Evolutionary conservation across 805 yeast species (phyloP).

Genomic region (Grigorovia transvaalensis): DNA sequence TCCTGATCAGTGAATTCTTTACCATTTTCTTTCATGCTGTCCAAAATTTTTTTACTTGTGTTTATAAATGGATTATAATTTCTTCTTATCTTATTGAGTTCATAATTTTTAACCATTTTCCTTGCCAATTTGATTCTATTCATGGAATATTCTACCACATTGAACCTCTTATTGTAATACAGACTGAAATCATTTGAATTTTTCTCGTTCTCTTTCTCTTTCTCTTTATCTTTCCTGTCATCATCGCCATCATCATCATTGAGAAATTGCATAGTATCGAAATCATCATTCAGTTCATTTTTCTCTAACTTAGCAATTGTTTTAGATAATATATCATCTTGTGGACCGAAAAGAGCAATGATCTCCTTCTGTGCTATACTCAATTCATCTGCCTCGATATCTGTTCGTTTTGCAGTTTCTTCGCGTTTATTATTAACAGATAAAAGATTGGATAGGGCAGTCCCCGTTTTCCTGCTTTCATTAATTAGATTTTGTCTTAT

Average conservation of each 20-base stretch:
- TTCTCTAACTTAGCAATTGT: neutral
- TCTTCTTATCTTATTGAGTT: constrained; percentile 12
- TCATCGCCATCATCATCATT: neutral
- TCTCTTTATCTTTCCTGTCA: neutral
- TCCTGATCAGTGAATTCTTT: neutral
- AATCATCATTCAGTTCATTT: neutral
- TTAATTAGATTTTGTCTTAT: constrained; percentile 63
- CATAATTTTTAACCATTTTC: constrained; percentile 24
- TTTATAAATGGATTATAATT: constrained; percentile 23
- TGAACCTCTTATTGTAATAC: constrained; percentile 30
- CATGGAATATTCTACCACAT: constrained; percentile 48
- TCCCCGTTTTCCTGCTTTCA: constrained; percentile 74
- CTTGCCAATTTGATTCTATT: constrained; percentile 34
- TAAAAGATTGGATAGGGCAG: constrained; percentile 40
- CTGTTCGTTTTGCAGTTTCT: neutral
- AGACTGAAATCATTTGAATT: neutral
- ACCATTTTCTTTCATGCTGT: neutral
- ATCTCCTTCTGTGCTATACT: neutral
- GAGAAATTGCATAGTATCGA: neutral
- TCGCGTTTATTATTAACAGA: constrained; percentile 2
- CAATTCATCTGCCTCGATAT: neutral
- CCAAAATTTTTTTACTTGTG: neutral
- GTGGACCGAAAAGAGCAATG: constrained; percentile 1
- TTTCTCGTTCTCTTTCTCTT: neutral
- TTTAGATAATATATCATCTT: neutral